A percentile compares a stretch with the other conserved stretches of the same genome.
These are phyloP conservation scores for Ilyonectria mors-panacis DNA, from an alignment of 2,329 filamentous ascomycete genomes.

Conservation along the genomic window DNA sequence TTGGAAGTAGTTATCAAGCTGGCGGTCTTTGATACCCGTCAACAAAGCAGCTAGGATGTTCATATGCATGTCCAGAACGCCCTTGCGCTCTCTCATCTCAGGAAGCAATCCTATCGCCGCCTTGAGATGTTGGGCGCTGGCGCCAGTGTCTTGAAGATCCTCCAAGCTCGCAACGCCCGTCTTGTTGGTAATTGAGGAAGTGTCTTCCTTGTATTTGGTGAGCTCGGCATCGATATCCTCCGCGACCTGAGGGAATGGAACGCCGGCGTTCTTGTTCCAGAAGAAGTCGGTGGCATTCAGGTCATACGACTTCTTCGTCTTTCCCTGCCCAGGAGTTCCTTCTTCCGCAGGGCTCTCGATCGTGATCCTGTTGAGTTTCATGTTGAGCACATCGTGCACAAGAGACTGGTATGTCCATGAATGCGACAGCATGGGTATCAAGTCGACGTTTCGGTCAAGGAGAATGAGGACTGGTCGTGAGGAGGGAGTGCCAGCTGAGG, in stretches of 20 bases:
- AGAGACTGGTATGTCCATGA: conserved; percentile 87
- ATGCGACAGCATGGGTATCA: conserved; percentile 99
- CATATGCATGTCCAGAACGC: conserved; percentile 98
- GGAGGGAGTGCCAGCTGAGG: conserved; percentile 71
- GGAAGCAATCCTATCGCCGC: conserved; percentile 94
- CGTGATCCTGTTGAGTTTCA: conserved; percentile 89
- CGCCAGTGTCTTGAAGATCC: conserved; percentile 89
- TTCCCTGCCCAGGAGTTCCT: conserved; percentile 78
- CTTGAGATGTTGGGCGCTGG: conserved; percentile 94
- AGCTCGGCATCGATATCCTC: conserved; percentile 96
- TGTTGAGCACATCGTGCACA: conserved; percentile 74
- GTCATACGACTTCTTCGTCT: conserved; percentile 91
- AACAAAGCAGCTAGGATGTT: conserved; percentile 88
- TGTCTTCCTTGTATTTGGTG: conserved; percentile 95
- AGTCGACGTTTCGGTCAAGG: conserved; percentile 93
- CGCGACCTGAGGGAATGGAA: conserved; percentile 95
- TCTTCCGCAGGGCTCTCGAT: conserved; percentile 89
- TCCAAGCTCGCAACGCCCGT: conserved; percentile 94
- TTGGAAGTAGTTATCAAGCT: conserved; percentile 96
- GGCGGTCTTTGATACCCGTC: conserved; percentile 90
- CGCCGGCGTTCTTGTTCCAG: conserved; percentile 91
- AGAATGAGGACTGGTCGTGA: conserved; percentile 92
- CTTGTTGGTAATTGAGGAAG: conserved; percentile 93
- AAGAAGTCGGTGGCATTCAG: conserved; percentile 94
- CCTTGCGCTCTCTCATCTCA: conserved; percentile 92